Evolutionary conservation across 768 basidiomycete species (phyloP).

Genomic region (Pisolithus albus): DNA sequence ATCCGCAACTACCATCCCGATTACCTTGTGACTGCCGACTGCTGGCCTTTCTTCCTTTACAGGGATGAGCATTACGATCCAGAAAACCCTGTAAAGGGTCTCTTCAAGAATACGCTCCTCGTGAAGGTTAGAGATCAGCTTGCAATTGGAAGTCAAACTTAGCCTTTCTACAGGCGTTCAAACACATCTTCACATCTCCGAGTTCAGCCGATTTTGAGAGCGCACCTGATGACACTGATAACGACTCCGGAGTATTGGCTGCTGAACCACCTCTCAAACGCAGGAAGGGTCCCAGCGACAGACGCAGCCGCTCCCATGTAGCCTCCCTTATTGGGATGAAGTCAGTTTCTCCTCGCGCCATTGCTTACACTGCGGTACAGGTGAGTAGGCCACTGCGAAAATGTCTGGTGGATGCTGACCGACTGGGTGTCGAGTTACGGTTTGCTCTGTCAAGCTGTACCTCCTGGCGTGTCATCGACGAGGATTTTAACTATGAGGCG

Average conservation of each 20-base stretch:
- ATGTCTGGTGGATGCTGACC: background rate
- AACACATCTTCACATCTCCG: conserved; percentile 16
- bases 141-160: background rate
- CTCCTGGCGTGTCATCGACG: conserved; percentile 4
- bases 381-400: conserved; percentile 4
- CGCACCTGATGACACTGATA: background rate
- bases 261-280: no score
- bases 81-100: conserved; percentile 8
- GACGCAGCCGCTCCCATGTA: conserved; percentile 5
- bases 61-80: conserved; percentile 3
- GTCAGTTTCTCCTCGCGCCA: conserved; percentile 9
- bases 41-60: conserved; percentile 17
- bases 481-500: conserved; percentile 14
- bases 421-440: conserved; percentile 3
- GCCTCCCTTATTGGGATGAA: conserved; percentile 5
- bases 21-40: conserved; percentile 9
- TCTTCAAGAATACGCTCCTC: conserved; percentile 11
- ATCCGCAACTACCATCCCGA: conserved; percentile 9
- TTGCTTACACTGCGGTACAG: conserved; percentile 21
- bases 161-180: conserved; percentile 8
- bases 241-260: background rate
- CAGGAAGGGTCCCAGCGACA: background rate
- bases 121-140: conserved; percentile 6
- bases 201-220: conserved; percentile 6
- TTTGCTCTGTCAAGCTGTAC: conserved; percentile 9